Conservation (phyloP, 1,284 basidiomycete species). For the Inonotus hispidus region DNA sequence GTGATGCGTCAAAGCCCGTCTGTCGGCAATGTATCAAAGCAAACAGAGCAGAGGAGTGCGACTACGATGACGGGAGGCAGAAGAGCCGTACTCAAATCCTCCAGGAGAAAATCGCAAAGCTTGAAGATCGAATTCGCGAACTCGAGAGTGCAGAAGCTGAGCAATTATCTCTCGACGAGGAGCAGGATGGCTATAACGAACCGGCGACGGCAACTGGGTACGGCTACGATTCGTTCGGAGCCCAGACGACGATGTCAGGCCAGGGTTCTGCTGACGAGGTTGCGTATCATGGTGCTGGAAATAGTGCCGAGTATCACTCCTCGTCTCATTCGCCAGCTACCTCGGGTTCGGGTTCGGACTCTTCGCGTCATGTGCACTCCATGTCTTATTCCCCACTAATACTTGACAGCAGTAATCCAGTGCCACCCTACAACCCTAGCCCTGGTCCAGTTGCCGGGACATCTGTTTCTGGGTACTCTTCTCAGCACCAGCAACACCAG, state of each 20-base stretch:
- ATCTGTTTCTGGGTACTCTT: not conserved
- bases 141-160: slow-evolving; percentile 33
- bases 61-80: slow-evolving; percentile 56
- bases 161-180: not conserved
- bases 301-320: not conserved
- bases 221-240: not conserved
- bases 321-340: slow-evolving; percentile 1
- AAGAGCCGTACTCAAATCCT: slow-evolving; percentile 58
- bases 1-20: slow-evolving; percentile 51
- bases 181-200: not conserved
- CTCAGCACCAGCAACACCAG: not conserved
- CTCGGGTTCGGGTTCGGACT: slow-evolving; percentile 6
- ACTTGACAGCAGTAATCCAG: not conserved
- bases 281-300: not conserved
- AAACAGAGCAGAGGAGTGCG: slow-evolving; percentile 46
- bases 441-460: not conserved
- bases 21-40: slow-evolving; percentile 54
- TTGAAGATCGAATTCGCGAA: slow-evolving; percentile 50
- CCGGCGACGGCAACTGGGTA: not conserved
- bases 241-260: too few species aligned
- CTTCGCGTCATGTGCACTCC: not conserved
- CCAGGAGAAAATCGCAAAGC: slow-evolving; percentile 47
- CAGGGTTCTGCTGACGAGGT: not conserved
- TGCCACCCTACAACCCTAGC: not conserved
- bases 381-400: not conserved